Percentiles rank a stretch among this genome's conserved stretches.
phyloP scores from a whole-genome alignment of 2,329 filamentous ascomycete genomes.

The Coniochaeta sp. region DNA sequence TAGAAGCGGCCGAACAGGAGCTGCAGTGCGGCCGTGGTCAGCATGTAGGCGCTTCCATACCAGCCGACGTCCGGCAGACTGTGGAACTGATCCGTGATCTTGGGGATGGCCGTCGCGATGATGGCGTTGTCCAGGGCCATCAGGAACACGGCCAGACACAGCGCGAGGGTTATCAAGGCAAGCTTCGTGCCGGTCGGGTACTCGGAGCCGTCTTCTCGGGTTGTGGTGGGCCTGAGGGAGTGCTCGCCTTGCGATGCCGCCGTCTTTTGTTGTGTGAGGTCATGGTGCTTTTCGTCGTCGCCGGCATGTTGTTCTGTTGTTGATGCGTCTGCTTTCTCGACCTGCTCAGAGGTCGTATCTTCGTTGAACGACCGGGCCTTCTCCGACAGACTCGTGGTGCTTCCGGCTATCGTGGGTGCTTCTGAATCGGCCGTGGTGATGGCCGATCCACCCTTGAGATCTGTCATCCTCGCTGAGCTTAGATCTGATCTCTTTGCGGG shows the following conservation, averaged over 20 bases:
- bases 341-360: not conserved
- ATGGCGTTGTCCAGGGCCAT: slow-evolving; percentile 33
- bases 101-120: slow-evolving; percentile 30
- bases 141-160: slow-evolving; percentile 36
- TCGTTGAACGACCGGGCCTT: not conserved
- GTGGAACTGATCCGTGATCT: slow-evolving; percentile 30
- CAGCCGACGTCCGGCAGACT: slow-evolving; percentile 35
- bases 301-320: slow-evolving; percentile 2
- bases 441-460: not conserved
- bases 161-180: slow-evolving; percentile 30
- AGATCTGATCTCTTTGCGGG: not conserved
- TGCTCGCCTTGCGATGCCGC: slow-evolving; percentile 12
- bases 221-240: slow-evolving; percentile 16
- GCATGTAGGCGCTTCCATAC: slow-evolving; percentile 32
- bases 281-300: slow-evolving; percentile 12
- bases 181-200: slow-evolving; percentile 30
- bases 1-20: slow-evolving; percentile 29
- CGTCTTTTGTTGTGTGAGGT: slow-evolving; percentile 16
- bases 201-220: slow-evolving; percentile 28
- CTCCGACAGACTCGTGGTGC: slow-evolving; percentile 9
- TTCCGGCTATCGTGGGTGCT: slow-evolving; percentile 16
- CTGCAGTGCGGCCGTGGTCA: slow-evolving; percentile 29
- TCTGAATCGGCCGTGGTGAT: slow-evolving; percentile 9
- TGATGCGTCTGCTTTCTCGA: not conserved
- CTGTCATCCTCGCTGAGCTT: not conserved